A percentile compares a stretch with the other conserved stretches of the same genome.
Evolutionary conservation across 768 basidiomycete genomes (phyloP).

Genomic region (Suillus subluteus): DNA sequence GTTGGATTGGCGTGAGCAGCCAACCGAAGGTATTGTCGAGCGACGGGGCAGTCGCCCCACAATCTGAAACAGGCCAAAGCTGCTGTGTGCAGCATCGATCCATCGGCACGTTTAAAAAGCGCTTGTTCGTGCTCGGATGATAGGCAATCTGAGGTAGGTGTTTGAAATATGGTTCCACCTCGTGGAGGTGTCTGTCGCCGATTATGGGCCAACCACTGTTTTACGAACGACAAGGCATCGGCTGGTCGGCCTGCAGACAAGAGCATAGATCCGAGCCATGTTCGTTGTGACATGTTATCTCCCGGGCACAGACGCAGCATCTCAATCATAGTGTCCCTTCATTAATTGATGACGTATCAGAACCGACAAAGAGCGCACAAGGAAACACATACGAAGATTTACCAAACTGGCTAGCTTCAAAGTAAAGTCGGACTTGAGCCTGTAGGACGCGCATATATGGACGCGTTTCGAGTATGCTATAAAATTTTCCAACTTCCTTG

Average conservation of each 20-base stretch:
- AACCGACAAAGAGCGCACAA: neutral
- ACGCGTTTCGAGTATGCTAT: slow-evolving; percentile 41
- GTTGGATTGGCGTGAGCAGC: slow-evolving; percentile 38
- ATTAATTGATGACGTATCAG: neutral
- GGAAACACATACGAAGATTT: slow-evolving; percentile 37
- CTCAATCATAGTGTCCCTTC: slow-evolving; percentile 41
- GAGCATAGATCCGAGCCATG: slow-evolving; percentile 43
- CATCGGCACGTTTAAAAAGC: slow-evolving; percentile 16
- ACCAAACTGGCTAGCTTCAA: slow-evolving; percentile 36
- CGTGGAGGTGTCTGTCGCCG: slow-evolving; percentile 18
- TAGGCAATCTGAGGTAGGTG: slow-evolving; percentile 24
- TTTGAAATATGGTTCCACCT: slow-evolving; percentile 33
- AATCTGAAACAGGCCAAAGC: slow-evolving; percentile 46
- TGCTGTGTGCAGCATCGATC: slow-evolving; percentile 36
- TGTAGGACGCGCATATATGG: slow-evolving; percentile 51
- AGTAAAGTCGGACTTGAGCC: slow-evolving; percentile 39
- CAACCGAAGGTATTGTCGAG: slow-evolving; percentile 43
- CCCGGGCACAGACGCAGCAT: slow-evolving; percentile 48
- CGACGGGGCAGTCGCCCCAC: slow-evolving; percentile 41
- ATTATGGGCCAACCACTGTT: slow-evolving; percentile 33
- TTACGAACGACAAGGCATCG: slow-evolving; percentile 46
- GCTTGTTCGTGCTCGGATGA: slow-evolving; percentile 19
- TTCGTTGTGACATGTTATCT: slow-evolving; percentile 44
- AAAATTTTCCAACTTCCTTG: slow-evolving; percentile 40
- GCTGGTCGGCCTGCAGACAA: slow-evolving; percentile 35